Percentiles rank a stretch among this genome's conserved stretches.
These are phyloP conservation scores for Picea glauca DNA, from an alignment of 75 land plant genomes.

Conservation along the genomic window DNA sequence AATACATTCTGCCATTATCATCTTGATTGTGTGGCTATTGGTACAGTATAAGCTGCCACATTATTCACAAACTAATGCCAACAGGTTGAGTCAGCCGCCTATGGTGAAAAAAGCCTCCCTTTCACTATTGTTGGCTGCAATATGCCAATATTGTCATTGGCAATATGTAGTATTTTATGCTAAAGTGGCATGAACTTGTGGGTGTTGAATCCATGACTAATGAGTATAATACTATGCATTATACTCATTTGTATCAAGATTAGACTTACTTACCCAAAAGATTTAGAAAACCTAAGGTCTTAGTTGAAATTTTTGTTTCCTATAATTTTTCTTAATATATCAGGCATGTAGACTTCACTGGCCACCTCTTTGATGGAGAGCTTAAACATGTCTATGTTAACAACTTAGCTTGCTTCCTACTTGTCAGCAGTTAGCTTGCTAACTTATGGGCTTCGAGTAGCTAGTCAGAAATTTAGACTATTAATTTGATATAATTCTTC, in stretches of 20 bases:
- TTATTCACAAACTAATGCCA: neutral
- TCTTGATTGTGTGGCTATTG: neutral
- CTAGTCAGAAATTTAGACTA: neutral
- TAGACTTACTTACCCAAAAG: neutral
- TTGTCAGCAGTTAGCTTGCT: no score
- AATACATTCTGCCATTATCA: neutral
- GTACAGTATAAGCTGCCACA: neutral
- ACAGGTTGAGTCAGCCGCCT: neutral
- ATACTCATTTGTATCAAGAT: neutral
- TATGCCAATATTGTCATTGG: slow-evolving; percentile 2
- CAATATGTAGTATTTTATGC: neutral
- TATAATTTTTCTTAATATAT: neutral
- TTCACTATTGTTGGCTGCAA: neutral
- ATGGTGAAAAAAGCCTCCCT: neutral
- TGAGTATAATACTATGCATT: neutral
- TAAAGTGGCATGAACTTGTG: neutral
- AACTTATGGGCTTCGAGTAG: no score
- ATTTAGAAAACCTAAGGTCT: neutral
- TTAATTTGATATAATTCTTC: neutral
- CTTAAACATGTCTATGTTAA: neutral
- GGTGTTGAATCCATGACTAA: neutral
- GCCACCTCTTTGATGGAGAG: neutral
- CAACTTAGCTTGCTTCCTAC: no score
- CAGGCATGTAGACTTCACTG: neutral
- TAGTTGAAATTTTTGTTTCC: neutral